Percentiles rank a stretch among this genome's conserved stretches.
phyloP scores from a whole-genome alignment of 495 filamentous ascomycete species.

The Xylaria longipes region DNA sequence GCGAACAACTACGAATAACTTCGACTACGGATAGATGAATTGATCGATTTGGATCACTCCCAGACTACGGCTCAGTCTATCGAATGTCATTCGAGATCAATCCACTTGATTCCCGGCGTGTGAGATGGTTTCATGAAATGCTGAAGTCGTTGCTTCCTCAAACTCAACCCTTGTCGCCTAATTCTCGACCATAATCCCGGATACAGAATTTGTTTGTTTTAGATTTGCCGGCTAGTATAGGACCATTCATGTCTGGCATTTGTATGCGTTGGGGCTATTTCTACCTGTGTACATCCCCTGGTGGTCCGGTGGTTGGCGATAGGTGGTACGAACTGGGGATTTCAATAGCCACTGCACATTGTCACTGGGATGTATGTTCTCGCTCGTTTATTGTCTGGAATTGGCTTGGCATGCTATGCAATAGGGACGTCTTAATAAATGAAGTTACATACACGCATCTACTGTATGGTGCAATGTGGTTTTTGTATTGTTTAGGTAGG shows the following conservation, averaged over 20 bases:
- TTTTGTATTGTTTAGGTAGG: not conserved
- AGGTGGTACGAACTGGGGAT: constrained; percentile 9
- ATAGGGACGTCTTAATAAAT: constrained; percentile 30
- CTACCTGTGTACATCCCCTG: constrained; percentile 12
- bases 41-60: constrained; percentile 41
- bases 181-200: constrained; percentile 22
- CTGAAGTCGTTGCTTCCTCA: constrained; percentile 26
- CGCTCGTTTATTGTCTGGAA: constrained; percentile 29
- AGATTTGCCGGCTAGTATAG: constrained; percentile 26
- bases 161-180: constrained; percentile 17
- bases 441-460: constrained; percentile 17
- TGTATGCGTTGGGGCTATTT: constrained; percentile 26
- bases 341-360: constrained; percentile 22
- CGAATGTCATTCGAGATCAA: constrained; percentile 28
- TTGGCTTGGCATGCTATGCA: constrained; percentile 26
- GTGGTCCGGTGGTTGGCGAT: constrained; percentile 21
- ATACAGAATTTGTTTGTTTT: constrained; percentile 30
- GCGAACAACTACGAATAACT: constrained; percentile 21
- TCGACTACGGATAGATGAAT: constrained; percentile 41
- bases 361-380: constrained; percentile 25
- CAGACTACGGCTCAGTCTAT: constrained; percentile 30
- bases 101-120: constrained; percentile 33
- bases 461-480: not conserved
- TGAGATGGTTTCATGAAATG: constrained; percentile 40
- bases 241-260: constrained; percentile 19